Base-by-base conservation (phyloP, 108 stramenopile genomes). In the Chaetoceros tenuissimus region DNA sequence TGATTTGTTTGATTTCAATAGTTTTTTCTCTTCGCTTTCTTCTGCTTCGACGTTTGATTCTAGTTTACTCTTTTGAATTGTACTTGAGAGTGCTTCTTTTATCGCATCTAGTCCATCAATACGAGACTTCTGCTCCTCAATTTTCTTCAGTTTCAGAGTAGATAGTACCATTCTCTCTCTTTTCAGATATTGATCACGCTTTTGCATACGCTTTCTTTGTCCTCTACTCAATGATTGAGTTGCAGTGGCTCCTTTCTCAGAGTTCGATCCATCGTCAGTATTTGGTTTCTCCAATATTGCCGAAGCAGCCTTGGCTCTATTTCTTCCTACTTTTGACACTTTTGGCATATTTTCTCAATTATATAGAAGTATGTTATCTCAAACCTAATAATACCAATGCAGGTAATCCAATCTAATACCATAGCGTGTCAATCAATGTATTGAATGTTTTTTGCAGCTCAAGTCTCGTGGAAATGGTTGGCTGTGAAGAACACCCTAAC, bases 81-180 rank as follows among this genome's bases (percentile, higher is more conserved):
- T 69, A 8, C 52, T 54, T 31, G 75, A 22, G 1, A 91, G 63
- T 3, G 89, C 85, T 31, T 87, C 75, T 20, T 72, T 69, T 44
- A 91, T 73, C 28, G 85, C 85, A 69, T 87, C 80, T 51, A 91
- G 53, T 8, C 85, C 89, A 65, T 91, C 85, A 45, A 91, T 70
- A 27, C 79, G 79, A 56, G 77, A 67, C 75, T 77, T 81, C 59
- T 91, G 85, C 58, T 82, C 81, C 40, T 85, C 84, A 43, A 68
- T 43, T 50, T 60, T 51, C 46, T 81, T 57, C 18, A 91, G 72
- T 34, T 64, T 68, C 5, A 91, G 59, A 2, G 89, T 77, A 0
- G 85, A 81, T 44, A 91, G 55, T 25, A 91, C 73, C 79, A 91
- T 76, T 58, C 75, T 76, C 67, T 91, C 81, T 43, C 75, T 69